phyloP scores from a whole-genome alignment of 2,329 filamentous ascomycete species.

The Coniochaeta sp. region DNA sequence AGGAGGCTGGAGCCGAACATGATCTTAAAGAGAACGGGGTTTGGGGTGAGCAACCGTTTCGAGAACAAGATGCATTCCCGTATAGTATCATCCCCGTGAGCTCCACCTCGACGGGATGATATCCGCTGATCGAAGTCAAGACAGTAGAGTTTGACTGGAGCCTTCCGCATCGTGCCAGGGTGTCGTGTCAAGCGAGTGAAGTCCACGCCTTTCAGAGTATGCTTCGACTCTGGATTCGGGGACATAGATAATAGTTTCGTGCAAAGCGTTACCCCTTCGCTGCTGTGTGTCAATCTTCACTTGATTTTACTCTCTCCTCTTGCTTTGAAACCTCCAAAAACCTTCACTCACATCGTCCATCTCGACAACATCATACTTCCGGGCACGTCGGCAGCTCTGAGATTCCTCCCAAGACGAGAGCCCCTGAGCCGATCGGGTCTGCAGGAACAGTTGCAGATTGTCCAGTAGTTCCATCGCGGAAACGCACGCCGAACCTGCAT shows the following conservation, averaged over 20 bases:
- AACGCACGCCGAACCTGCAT: constrained; percentile 1
- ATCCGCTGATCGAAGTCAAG: neutral
- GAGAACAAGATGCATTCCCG: neutral
- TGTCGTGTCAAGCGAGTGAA: neutral
- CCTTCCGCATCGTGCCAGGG: neutral
- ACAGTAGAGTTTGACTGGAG: neutral
- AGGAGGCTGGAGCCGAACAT: neutral
- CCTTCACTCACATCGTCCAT: neutral
- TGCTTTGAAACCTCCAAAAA: too few species aligned
- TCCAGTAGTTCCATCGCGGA: neutral
- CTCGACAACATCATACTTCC: too few species aligned
- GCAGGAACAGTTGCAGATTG: neutral
- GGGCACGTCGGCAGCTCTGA: neutral
- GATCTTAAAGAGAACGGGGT: neutral
- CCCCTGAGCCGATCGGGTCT: neutral
- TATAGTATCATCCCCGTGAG: neutral
- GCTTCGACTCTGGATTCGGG: neutral
- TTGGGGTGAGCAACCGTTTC: neutral
- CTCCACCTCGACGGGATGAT: neutral
- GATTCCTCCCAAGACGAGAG: neutral
- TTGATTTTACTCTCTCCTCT: too few species aligned
- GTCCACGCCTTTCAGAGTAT: neutral
- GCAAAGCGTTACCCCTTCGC: neutral
- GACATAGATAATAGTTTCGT: neutral
- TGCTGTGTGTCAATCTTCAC: neutral